Evolutionary conservation across 805 yeast genomes (phyloP), one percentile per base, ranked within the genome.

Genomic region (Candida methanosorbosa): DNA sequence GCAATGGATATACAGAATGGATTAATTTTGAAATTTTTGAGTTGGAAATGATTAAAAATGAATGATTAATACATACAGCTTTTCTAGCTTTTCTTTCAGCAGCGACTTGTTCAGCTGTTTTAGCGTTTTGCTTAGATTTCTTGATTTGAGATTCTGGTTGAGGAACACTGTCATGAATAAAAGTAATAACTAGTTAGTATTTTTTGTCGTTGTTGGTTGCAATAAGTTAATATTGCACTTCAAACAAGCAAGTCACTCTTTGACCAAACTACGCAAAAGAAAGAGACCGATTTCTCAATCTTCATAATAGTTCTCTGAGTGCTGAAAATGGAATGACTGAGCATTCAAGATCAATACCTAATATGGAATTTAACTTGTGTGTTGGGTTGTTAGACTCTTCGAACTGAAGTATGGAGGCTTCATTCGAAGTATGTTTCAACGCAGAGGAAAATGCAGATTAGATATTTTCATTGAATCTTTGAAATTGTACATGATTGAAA

Each of bases 101-200:
- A 63, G 84, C 79, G 58, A 81, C 74, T 66, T 78, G 75, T 61
- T 78, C 83, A 52, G 79, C 73, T 57, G 76, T 68, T 76, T 81
- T 81, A 60, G 79, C 78, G 63, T 76, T 73, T 66, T 81, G 77
- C 74, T 81, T 75, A 57, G 80, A 64, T 75, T 81, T 78, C 79
- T 83, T 83, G 67, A 79, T 68, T 64, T 78, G 81, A 63, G 92
- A 68, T 78, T 83, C 94, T 76, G 94, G 94, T 66, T 50, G 45
- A 44, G 71, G 65, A 53, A 72, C 64, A 58, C 60, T 74, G 60
- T 49, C 68, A 62, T 54, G 23, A 29, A 12, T 4, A 23, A 16
- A 17, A 38, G 53, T 47, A 39, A 29, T 17, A 21, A n/a, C n/a
- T n/a, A n/a, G n/a, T n/a, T n/a, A n/a, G n/a, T n/a, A n/a, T n/a